Conservation (phyloP, 331 rosid genomes). For the Acacia concinna region DNA sequence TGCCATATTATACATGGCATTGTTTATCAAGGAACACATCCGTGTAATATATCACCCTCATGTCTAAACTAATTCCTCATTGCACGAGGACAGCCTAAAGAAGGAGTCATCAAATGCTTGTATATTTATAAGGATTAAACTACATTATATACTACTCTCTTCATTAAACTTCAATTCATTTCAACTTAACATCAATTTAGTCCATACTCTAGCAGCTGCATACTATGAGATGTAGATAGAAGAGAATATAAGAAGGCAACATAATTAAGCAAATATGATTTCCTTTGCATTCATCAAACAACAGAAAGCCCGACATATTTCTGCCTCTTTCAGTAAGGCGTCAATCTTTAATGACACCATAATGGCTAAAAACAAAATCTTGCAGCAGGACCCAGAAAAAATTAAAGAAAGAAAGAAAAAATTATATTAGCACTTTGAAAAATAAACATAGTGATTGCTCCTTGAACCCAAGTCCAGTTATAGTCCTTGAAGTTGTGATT, state of each 20-base stretch:
- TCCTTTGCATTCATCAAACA: constrained; percentile 24
- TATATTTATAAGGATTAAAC: neutral
- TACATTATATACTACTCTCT: constrained; percentile 4
- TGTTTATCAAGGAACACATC: no score
- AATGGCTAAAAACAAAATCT: neutral
- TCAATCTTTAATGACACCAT: constrained; percentile 13
- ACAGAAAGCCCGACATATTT: neutral
- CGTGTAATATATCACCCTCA: neutral
- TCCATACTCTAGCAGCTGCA: constrained; percentile 99
- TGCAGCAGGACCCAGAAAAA: constrained; percentile 5
- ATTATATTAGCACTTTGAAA: neutral
- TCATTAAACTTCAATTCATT: neutral
- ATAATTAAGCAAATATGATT: no score
- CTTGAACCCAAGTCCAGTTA: neutral
- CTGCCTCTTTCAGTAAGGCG: neutral
- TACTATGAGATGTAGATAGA: constrained; percentile 48
- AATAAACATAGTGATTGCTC: constrained; percentile 9
- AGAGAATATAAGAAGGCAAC: constrained; percentile 33
- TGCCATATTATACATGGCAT: constrained; percentile 13
- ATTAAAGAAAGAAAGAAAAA: neutral
- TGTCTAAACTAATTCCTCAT: neutral
- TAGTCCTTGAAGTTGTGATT: neutral
- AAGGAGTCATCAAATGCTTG: constrained; percentile 18
- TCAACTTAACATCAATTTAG: constrained; percentile 48
- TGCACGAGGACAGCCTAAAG: neutral